phyloP scores from a whole-genome alignment of 345 rosid genomes.

The Physaria fendleri region DNA sequence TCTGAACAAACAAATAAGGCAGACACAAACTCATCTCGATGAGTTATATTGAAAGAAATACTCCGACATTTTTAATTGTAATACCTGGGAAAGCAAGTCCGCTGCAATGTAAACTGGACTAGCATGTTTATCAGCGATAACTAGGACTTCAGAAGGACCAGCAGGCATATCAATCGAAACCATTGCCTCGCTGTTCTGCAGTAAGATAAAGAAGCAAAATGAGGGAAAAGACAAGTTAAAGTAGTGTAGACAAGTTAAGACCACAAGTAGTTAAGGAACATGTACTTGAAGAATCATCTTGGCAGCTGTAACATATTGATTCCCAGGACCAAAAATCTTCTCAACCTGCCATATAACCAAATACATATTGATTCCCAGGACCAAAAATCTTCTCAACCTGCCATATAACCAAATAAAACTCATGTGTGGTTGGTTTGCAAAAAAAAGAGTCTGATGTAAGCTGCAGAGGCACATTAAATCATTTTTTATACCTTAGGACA shows the following conservation, averaged over 20 bases:
- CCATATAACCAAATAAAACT: slow-evolving; percentile 8
- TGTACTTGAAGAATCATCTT: slow-evolving; percentile 92
- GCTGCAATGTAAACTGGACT: slow-evolving; percentile 87
- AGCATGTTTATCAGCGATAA: slow-evolving; percentile 79
- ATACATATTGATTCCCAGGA: slow-evolving; percentile 62
- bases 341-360: slow-evolving; percentile 40
- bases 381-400: slow-evolving; percentile 62
- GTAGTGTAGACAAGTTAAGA: slow-evolving; percentile 3
- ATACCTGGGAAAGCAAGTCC: slow-evolving; percentile 91
- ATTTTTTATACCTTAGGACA: slow-evolving; percentile 71
- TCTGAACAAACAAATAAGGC: neutral
- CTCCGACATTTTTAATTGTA: neutral
- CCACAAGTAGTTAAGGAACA: slow-evolving; percentile 1
- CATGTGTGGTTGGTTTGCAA: neutral
- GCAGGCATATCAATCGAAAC: slow-evolving; percentile 99
- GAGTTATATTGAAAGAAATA: neutral
- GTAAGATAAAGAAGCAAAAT: neutral
- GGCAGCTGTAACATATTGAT: slow-evolving; percentile 95
- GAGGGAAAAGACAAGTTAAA: neutral
- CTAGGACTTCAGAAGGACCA: slow-evolving; percentile 95
- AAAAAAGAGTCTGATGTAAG: neutral
- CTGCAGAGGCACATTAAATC: neutral
- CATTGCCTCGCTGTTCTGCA: slow-evolving; percentile 98
- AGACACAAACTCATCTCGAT: neutral
- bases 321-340: slow-evolving; percentile 74